Evolutionary conservation across 129 eudicot species (phyloP), one percentile per base, ranked within the genome.

Genomic region (Solidago caesia): DNA sequence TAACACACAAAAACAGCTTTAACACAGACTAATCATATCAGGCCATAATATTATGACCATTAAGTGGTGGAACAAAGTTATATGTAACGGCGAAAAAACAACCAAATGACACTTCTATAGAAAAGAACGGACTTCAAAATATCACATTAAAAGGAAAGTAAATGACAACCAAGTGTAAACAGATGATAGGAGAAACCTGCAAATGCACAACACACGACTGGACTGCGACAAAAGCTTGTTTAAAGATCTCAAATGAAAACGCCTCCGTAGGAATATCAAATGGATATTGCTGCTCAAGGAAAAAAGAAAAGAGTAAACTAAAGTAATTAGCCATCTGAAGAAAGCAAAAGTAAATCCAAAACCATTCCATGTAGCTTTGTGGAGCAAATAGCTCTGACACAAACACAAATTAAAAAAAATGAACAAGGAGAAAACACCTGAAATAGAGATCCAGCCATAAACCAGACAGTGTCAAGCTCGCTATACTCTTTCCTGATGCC

Each of bases 401-500:
- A 45, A 61, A 52, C 42, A 8, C 61, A 73, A 73, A 74, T 68
- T n/a, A n/a, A 11, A 33, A 11, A 55, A 79, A 48, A 64, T 7
- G 55, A 72, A 66, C 45, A 64, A 64, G 6, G 7, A 44, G 45
- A 74, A 69, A 69, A 47, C 70, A 86, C 99, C 99, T 91, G 97
- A 82, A 94, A 94, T 65, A 94, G 80, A 21, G 99, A 94, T 57
- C 99, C 99, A 78, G 99, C 99, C 99, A 94, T 91, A 73, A 94
- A 94, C 99, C 99, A 94, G 68, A 94, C 97, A 1, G 99, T 94
- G 75, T 94, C 99, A 76, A 94, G 99, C 88, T 94, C 99, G 67
- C 87, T 84, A 77, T 94, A 94, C 84, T 94, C 99, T 79, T 91
- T 87, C 79, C 85, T 87, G 72, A 94, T 94, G 82, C 97, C 99